Evolutionary conservation across 257 asterid species (phyloP).

Genomic region (Rubia yunnanensis): DNA sequence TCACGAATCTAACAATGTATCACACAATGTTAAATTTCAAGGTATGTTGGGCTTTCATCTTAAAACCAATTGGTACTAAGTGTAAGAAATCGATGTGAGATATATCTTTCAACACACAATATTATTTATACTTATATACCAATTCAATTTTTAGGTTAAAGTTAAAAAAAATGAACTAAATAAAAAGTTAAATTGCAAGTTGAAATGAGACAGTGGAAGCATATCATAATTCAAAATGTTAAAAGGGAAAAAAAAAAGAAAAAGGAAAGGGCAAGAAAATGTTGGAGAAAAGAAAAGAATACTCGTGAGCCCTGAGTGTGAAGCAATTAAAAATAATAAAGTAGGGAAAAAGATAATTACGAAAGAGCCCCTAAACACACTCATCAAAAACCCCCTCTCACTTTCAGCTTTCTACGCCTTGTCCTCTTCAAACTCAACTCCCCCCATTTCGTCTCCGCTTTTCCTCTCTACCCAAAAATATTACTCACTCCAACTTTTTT

Average conservation of each 20-base stretch:
- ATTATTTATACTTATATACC: too few species aligned
- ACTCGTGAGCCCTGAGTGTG: not conserved
- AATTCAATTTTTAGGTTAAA: too few species aligned
- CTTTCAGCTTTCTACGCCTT: constrained; percentile 40
- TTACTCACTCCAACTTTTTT: not conserved
- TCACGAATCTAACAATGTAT: too few species aligned
- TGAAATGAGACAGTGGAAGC: too few species aligned
- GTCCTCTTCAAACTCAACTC: constrained; percentile 31
- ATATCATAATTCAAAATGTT: too few species aligned
- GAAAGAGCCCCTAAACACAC: constrained; percentile 34
- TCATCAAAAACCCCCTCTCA: constrained; percentile 62
- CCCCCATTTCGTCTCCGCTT: constrained; percentile 15
- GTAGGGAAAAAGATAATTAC: constrained; percentile 18
- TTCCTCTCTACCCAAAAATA: constrained; percentile 16
- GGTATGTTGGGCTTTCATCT: too few species aligned
- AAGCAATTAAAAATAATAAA: not conserved
- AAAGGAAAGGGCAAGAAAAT: not conserved
- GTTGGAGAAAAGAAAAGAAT: constrained; percentile 4
- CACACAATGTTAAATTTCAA: too few species aligned
- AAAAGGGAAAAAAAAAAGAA: not conserved
- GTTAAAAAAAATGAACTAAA: too few species aligned
- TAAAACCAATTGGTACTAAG: too few species aligned
- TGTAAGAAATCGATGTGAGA: too few species aligned
- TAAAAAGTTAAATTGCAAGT: too few species aligned
- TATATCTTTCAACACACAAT: too few species aligned